Conservation (phyloP, 805 yeast species). For the Ogataea chonburiensis region DNA sequence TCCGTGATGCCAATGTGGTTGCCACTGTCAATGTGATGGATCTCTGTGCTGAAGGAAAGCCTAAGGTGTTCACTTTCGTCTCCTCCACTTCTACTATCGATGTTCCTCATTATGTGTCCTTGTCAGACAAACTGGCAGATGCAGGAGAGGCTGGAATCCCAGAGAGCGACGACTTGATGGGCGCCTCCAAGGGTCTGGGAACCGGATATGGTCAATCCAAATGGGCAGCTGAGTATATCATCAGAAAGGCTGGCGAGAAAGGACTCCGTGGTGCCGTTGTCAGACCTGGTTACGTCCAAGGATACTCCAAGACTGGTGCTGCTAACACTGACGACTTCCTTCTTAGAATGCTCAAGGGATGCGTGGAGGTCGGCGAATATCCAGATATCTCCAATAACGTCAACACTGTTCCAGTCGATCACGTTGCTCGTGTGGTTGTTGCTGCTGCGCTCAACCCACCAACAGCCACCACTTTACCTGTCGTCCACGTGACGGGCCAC, state of each 20-base stretch:
- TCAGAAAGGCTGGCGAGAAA: slow-evolving; percentile 81
- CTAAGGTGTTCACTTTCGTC: slow-evolving; percentile 86
- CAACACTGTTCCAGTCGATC: slow-evolving; percentile 97
- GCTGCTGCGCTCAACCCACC: slow-evolving; percentile 84
- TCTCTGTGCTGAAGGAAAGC: slow-evolving; percentile 72
- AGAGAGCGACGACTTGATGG: slow-evolving; percentile 80
- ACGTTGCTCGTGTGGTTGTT: slow-evolving; percentile 87
- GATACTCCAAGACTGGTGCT: slow-evolving; percentile 79
- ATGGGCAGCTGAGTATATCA: slow-evolving; percentile 93
- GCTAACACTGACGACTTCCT: slow-evolving; percentile 96
- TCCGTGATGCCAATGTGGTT: slow-evolving; percentile 91
- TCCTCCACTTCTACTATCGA: slow-evolving; percentile 95
- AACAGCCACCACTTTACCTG: slow-evolving; percentile 45
- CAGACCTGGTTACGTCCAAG: slow-evolving; percentile 96
- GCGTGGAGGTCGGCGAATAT: slow-evolving; percentile 78
- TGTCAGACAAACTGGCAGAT: slow-evolving; percentile 68
- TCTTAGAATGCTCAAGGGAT: slow-evolving; percentile 91
- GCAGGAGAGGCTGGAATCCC: slow-evolving; percentile 70
- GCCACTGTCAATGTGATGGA: slow-evolving; percentile 83
- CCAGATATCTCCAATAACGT: slow-evolving; percentile 88
- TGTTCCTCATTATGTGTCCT: slow-evolving; percentile 70
- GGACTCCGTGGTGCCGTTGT: slow-evolving; percentile 88
- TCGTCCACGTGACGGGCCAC: slow-evolving; percentile 96
- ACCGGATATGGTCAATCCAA: slow-evolving; percentile 97
- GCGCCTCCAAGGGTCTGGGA: slow-evolving; percentile 78